Conservation (phyloP, 1,284 basidiomycete species). For the Porogramme epimiltina region DNA sequence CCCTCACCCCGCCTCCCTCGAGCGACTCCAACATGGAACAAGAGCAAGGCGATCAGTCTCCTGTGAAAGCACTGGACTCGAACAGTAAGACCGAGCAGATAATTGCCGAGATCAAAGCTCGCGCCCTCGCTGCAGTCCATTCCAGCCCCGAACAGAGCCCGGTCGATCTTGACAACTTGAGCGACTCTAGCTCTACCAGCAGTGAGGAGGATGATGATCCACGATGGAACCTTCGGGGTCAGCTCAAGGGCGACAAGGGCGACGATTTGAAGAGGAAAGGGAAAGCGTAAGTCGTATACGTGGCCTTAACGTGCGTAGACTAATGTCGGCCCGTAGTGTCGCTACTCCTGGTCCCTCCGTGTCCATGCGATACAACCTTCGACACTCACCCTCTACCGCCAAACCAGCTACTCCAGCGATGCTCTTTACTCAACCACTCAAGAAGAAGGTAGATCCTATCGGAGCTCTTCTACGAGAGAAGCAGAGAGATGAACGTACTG, state of each 20-base stretch:
- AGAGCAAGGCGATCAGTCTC: slow-evolving; percentile 10
- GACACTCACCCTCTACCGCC: slow-evolving; percentile 16
- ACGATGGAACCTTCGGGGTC: too few relatives aligned
- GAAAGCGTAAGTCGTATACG: slow-evolving; percentile 17
- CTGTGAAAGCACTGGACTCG: slow-evolving; percentile 40
- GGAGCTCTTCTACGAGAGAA: slow-evolving; percentile 39
- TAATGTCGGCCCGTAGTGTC: too few relatives aligned
- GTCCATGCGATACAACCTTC: slow-evolving; percentile 28
- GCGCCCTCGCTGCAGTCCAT: slow-evolving; percentile 35
- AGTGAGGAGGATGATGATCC: slow-evolving; percentile 47
- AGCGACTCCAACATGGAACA: slow-evolving; percentile 30
- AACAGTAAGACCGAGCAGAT: slow-evolving; percentile 55
- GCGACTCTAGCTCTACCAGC: slow-evolving; percentile 40
- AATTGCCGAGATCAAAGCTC: slow-evolving; percentile 63
- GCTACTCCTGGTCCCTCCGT: too few relatives aligned
- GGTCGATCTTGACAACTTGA: slow-evolving; percentile 11
- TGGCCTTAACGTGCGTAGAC: too few relatives aligned
- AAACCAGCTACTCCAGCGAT: too few relatives aligned
- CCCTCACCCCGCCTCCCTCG: slow-evolving; percentile 43
- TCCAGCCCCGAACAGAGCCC: slow-evolving; percentile 42
- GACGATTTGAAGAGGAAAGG: slow-evolving; percentile 17
- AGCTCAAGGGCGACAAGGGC: too few relatives aligned
- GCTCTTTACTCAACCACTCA: slow-evolving; percentile 29
- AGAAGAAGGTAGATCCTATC: slow-evolving; percentile 47
- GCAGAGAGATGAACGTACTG: slow-evolving; percentile 23